A percentile compares a stretch with the other conserved stretches of the same genome.
These are phyloP conservation scores for Backusella tarrabulga DNA, from an alignment of 192 early-diverging fungal species.

Conservation along the genomic window DNA sequence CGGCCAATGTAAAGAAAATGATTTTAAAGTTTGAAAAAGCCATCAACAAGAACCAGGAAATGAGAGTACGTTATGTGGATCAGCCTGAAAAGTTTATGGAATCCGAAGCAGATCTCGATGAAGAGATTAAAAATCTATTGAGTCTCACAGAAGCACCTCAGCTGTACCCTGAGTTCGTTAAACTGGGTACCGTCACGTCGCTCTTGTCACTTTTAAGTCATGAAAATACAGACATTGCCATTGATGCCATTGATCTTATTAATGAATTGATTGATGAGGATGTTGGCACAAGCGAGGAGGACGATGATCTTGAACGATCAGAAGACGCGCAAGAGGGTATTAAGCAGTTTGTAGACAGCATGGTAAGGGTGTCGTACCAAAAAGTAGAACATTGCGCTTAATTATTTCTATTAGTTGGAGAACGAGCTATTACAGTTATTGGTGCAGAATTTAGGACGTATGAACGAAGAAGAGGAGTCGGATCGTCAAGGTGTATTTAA, in stretches of 20 bases:
- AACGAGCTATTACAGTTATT: slow-evolving; percentile 72
- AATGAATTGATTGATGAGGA: slow-evolving; percentile 94
- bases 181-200: slow-evolving; percentile 61
- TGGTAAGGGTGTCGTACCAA: slow-evolving; percentile 42
- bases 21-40: slow-evolving; percentile 83
- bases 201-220: slow-evolving; percentile 81
- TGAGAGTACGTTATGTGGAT: slow-evolving; percentile 77
- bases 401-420: slow-evolving; percentile 33
- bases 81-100: slow-evolving; percentile 85
- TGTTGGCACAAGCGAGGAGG: slow-evolving; percentile 50
- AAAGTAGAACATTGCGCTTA: background rate
- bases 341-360: slow-evolving; percentile 62
- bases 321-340: slow-evolving; percentile 54
- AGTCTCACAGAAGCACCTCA: slow-evolving; percentile 79
- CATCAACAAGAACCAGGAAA: slow-evolving; percentile 84
- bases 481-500: slow-evolving; percentile 88
- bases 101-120: slow-evolving; percentile 93
- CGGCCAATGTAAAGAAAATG: slow-evolving; percentile 66
- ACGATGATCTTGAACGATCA: slow-evolving; percentile 62
- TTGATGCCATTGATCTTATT: slow-evolving; percentile 81
- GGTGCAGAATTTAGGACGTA: slow-evolving; percentile 74
- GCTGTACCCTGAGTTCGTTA: slow-evolving; percentile 69
- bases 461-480: slow-evolving; percentile 74
- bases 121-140: slow-evolving; percentile 79
- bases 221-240: slow-evolving; percentile 92